Conservation (phyloP, 345 rosid species). For the Gossypium turneri region DNA sequence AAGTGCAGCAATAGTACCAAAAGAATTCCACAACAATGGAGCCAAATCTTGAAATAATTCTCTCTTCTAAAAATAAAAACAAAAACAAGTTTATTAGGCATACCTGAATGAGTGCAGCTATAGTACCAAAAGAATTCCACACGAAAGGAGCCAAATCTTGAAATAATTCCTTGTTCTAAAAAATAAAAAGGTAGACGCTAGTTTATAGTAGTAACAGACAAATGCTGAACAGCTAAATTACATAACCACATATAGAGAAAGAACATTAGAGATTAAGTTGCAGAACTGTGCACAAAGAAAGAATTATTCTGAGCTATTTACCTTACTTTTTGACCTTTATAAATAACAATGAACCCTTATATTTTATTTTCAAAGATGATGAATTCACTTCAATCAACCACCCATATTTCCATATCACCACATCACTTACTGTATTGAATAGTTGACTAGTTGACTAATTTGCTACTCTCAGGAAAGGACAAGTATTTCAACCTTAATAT, state of each 20-base stretch:
- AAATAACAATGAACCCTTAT: neutral
- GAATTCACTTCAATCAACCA: conserved; percentile 1
- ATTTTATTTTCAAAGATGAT: neutral
- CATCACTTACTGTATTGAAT: neutral
- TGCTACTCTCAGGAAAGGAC: neutral
- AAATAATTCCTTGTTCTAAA: conserved; percentile 91
- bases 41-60: conserved; percentile 97
- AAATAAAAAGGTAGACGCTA: conserved; percentile 32
- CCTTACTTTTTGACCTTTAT: neutral
- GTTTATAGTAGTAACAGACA: conserved; percentile 31
- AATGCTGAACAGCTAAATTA: conserved; percentile 21
- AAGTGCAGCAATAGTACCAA: conserved; percentile 77
- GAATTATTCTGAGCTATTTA: neutral
- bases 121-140: conserved; percentile 91
- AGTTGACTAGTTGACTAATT: neutral
- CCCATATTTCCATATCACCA: neutral
- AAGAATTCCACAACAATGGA: conserved; percentile 89
- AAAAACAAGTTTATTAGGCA: conserved; percentile 25
- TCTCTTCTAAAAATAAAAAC: conserved; percentile 61
- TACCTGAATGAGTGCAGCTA: conserved; percentile 75
- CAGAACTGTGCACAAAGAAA: neutral
- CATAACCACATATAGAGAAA: conserved; percentile 22
- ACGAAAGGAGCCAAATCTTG: conserved; percentile 96
- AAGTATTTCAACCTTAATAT: conserved; percentile 5
- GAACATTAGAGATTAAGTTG: conserved; percentile 4